Conservation (phyloP, 2,329 filamentous ascomycete genomes). For the Fusarium sp. region DNA sequence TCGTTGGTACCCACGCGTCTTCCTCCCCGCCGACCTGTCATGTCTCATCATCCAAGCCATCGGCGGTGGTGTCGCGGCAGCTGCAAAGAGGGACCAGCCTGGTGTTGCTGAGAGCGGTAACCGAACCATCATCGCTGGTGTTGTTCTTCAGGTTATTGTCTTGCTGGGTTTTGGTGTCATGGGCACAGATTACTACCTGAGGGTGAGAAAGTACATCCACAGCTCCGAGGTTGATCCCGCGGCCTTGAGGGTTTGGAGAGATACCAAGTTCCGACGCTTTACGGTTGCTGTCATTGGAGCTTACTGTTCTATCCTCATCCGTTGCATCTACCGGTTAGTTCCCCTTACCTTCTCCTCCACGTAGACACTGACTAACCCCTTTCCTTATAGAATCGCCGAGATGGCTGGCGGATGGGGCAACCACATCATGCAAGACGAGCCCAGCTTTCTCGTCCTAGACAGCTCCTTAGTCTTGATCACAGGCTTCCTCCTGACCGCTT, state of each 20-base stretch:
- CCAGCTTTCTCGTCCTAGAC: conserved; percentile 70
- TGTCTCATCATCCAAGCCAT: conserved; percentile 70
- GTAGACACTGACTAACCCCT: conserved; percentile 23
- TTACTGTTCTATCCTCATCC: conserved; percentile 59
- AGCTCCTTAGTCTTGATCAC: conserved; percentile 62
- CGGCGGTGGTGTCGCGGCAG: conserved; percentile 67
- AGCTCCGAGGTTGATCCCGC: conserved; percentile 45
- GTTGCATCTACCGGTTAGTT: conserved; percentile 66
- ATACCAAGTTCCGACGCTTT: conserved; percentile 58
- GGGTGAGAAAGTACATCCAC: conserved; percentile 55
- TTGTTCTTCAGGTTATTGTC: conserved; percentile 65
- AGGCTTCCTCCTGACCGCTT: conserved; percentile 61
- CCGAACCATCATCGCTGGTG: conserved; percentile 64
- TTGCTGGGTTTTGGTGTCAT: conserved; percentile 59
- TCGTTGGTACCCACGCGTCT: conserved; percentile 66
- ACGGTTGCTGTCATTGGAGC: conserved; percentile 57
- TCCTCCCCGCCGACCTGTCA: conserved; percentile 69
- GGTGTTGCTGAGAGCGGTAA: conserved; percentile 59
- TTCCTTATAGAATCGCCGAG: conserved; percentile 68
- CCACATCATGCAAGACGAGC: conserved; percentile 71
- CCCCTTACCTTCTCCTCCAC: not conserved
- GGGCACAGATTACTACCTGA: conserved; percentile 58
- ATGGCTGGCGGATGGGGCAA: conserved; percentile 75
- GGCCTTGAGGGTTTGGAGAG: conserved; percentile 54
- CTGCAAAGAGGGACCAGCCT: conserved; percentile 54